These are phyloP conservation scores for Metschnikowia corniflorae DNA, from an alignment of 805 yeast genomes.

Conservation along the genomic window DNA sequence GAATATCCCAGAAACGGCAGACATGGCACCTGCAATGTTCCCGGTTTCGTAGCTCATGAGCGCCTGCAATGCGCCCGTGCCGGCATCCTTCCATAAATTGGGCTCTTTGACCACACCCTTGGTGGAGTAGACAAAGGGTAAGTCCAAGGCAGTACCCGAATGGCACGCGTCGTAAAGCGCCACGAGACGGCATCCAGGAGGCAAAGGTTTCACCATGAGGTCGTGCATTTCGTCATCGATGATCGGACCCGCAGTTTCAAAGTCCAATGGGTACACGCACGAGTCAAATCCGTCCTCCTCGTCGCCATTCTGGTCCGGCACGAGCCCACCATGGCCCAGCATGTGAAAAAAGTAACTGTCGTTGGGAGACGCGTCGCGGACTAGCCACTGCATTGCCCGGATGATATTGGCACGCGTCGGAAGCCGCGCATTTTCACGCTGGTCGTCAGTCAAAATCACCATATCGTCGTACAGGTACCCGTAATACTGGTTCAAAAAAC, in stretches of 20 bases:
- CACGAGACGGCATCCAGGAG: slow-evolving; percentile 71
- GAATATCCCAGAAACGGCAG: slow-evolving; percentile 32
- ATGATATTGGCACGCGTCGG: slow-evolving; percentile 72
- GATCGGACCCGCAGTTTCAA: slow-evolving; percentile 60
- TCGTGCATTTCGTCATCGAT: slow-evolving; percentile 74
- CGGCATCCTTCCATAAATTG: slow-evolving; percentile 70
- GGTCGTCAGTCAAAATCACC: slow-evolving; percentile 58
- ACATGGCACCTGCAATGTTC: slow-evolving; percentile 36
- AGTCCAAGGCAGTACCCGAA: slow-evolving; percentile 77
- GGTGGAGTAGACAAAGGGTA: slow-evolving; percentile 78
- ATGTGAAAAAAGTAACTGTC: slow-evolving; percentile 80
- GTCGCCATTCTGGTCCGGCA: slow-evolving; percentile 65
- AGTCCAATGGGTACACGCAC: slow-evolving; percentile 71
- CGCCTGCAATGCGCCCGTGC: slow-evolving; percentile 52
- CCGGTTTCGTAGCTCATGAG: slow-evolving; percentile 25
- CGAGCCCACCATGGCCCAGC: slow-evolving; percentile 85
- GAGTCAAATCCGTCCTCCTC: slow-evolving; percentile 74
- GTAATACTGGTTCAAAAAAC: slow-evolving; percentile 31
- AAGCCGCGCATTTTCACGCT: slow-evolving; percentile 39
- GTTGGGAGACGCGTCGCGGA: slow-evolving; percentile 65
- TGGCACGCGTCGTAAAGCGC: slow-evolving; percentile 85
- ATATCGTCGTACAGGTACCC: slow-evolving; percentile 56
- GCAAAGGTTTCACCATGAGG: slow-evolving; percentile 64
- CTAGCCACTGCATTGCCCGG: slow-evolving; percentile 81
- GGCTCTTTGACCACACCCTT: slow-evolving; percentile 83